Evolutionary conservation across 176 grass and related monocot genomes (phyloP).

Genomic region (Carex kokanica): DNA sequence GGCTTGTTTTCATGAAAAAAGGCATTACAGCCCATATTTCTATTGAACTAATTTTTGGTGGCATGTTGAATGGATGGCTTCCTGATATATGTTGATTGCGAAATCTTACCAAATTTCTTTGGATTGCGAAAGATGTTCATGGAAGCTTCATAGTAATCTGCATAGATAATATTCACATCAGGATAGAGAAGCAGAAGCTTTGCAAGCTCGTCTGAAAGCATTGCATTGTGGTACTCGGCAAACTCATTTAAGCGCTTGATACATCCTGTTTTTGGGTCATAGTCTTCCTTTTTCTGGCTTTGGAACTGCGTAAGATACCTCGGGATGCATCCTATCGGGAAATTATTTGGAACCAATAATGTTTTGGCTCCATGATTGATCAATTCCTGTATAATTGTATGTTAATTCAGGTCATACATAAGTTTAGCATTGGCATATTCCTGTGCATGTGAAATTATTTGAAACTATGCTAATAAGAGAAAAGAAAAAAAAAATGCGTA

Average conservation of each 20-base stretch:
- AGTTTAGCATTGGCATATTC: neutral
- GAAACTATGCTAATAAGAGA: too few species aligned
- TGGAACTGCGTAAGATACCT: constrained; percentile 56
- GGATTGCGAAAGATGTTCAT: constrained; percentile 58
- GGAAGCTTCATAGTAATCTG: constrained; percentile 67
- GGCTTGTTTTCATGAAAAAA: too few species aligned
- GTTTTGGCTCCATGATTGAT: constrained; percentile 70
- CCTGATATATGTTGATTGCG: neutral
- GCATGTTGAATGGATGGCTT: neutral
- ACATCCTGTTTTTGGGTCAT: constrained; percentile 76
- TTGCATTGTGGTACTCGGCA: constrained; percentile 60
- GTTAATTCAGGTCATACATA: neutral
- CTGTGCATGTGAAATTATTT: too few species aligned
- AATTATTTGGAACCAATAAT: constrained; percentile 75
- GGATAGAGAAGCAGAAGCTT: constrained; percentile 43
- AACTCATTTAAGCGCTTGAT: constrained; percentile 79
- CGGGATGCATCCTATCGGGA: constrained; percentile 75
- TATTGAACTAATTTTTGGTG: too few species aligned
- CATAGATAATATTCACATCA: constrained; percentile 57
- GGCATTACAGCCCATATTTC: too few species aligned
- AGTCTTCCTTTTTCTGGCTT: constrained; percentile 58
- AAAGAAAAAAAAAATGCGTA: constrained; percentile 22
- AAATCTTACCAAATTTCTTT: constrained; percentile 52
- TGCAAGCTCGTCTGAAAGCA: constrained; percentile 45
- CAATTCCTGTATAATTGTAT: constrained; percentile 49